A percentile compares a stretch with the other conserved stretches of the same genome.
phyloP scores from a whole-genome alignment of 306 rosid species.

The Cucumis sativus region Cucumber_9930_V3 NC_026655.2:7216001-7216500 shows the following conservation, averaged over 20 bases:
- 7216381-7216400: not conserved
- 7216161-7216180: conserved; percentile 24
- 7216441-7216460: not conserved
- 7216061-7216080: not conserved
- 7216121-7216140: conserved; percentile 28
- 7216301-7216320: conserved; percentile 15
- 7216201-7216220: conserved; percentile 33
- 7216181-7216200: conserved; percentile 25
- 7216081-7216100: not conserved
- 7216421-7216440: conserved; percentile 15
- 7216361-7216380: not conserved
- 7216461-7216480: conserved; percentile 1
- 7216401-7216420: conserved; percentile 10
- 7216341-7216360: not conserved
- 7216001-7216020: not conserved
- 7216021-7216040: not conserved
- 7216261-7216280: conserved; percentile 23
- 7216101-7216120: conserved; percentile 22
- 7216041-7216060: not conserved
- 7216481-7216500: not conserved
- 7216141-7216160: conserved; percentile 26
- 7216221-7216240: conserved; percentile 21
- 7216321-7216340: conserved; percentile 1
- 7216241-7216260: conserved; percentile 23
- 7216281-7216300: conserved; percentile 28